Evolutionary conservation across 2,329 filamentous ascomycete species (phyloP).

Genomic region (Hymenoscyphus scutula): DNA sequence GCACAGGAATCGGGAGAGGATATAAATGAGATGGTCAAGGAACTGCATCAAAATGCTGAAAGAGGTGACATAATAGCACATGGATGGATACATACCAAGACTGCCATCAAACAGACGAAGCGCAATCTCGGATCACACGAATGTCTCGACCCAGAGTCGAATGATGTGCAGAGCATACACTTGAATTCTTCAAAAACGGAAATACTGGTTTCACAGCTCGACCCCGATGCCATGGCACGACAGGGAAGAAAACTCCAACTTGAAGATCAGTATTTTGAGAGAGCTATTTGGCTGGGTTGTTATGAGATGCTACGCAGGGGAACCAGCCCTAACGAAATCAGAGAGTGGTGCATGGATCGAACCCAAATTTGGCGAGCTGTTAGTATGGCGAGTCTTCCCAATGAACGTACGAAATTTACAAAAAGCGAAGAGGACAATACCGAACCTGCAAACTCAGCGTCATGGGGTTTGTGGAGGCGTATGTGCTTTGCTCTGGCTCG

Average conservation of each 20-base stretch:
- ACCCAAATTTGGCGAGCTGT: conserved; percentile 88
- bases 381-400: conserved; percentile 71
- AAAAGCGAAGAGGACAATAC: conserved; percentile 33
- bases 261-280: conserved; percentile 85
- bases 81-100: conserved; percentile 90
- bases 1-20: conserved; percentile 66
- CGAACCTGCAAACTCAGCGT: conserved; percentile 45
- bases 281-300: conserved; percentile 88
- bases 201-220: conserved; percentile 78
- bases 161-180: conserved; percentile 54
- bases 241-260: conserved; percentile 74
- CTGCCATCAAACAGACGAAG: conserved; percentile 87
- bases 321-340: conserved; percentile 68
- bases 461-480: conserved; percentile 68
- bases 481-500: conserved; percentile 73
- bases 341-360: conserved; percentile 81
- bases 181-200: conserved; percentile 58
- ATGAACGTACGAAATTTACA: conserved; percentile 43
- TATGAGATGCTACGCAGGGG: conserved; percentile 90
- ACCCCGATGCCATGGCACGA: conserved; percentile 83
- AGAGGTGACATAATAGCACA: conserved; percentile 79
- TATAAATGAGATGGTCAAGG: conserved; percentile 72
- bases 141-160: conserved; percentile 60
- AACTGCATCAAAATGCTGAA: conserved; percentile 73
- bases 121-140: conserved; percentile 67